These are phyloP conservation scores for Hirschfeldia incana DNA, from an alignment of 345 rosid genomes.

Conservation along the genomic window DNA sequence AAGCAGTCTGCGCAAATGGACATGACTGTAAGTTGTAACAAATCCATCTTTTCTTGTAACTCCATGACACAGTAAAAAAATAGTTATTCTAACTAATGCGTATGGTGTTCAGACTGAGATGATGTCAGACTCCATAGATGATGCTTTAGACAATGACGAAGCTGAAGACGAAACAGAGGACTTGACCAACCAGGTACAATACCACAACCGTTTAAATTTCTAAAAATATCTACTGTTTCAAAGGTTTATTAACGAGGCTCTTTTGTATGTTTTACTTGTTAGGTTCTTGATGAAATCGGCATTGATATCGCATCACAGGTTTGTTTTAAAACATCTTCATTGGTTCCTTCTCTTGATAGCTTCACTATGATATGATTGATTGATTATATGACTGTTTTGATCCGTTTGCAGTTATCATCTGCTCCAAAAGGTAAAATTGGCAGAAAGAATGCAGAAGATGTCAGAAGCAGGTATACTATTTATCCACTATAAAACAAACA, in stretches of 20 bases:
- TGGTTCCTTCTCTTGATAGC: not conserved
- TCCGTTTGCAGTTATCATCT: constrained; percentile 60
- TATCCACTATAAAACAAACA: not conserved
- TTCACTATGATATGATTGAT: constrained; percentile 13
- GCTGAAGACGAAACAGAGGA: constrained; percentile 97
- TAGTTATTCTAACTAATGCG: constrained; percentile 8
- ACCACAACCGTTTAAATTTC: not conserved
- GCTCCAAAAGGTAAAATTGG: constrained; percentile 85
- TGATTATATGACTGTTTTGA: not conserved
- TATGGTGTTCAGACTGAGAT: constrained; percentile 72
- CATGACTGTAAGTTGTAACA: constrained; percentile 75
- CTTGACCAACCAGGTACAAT: constrained; percentile 78
- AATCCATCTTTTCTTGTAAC: constrained; percentile 9
- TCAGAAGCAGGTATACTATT: constrained; percentile 69
- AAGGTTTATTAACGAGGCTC: not conserved
- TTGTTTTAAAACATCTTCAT: constrained; percentile 25
- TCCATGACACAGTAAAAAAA: constrained; percentile 6
- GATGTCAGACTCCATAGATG: constrained; percentile 95
- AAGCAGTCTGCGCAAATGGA: constrained; percentile 95
- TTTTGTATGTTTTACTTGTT: constrained; percentile 8
- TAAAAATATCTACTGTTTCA: not conserved
- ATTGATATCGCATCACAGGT: constrained; percentile 96
- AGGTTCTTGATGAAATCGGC: constrained; percentile 98
- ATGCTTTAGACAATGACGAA: constrained; percentile 83
- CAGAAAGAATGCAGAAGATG: constrained; percentile 59